A percentile compares a stretch with the other conserved stretches of the same genome.
phyloP scores from a whole-genome alignment of 75 land plant species.

The Picea sitchensis region DNA sequence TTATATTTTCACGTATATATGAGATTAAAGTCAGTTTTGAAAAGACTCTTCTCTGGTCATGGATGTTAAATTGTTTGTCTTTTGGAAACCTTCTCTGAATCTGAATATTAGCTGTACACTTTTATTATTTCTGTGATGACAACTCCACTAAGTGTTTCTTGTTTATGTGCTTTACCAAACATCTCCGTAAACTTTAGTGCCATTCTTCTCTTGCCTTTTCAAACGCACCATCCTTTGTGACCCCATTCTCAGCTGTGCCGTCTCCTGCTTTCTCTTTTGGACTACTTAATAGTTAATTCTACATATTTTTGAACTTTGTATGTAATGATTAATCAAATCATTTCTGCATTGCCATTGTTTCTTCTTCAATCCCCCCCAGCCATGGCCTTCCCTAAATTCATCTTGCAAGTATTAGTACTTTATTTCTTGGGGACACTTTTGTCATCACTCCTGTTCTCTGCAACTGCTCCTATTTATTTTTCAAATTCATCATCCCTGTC shows the following conservation, averaged over 20 bases:
- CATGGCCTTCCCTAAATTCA: not conserved
- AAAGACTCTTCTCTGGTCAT: not conserved
- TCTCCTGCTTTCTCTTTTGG: too few relatives aligned
- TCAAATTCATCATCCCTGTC: not conserved
- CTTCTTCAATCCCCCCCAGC: not conserved
- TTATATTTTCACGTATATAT: not conserved
- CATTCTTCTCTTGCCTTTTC: not conserved
- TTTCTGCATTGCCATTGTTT: not conserved
- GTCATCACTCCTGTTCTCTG: not conserved
- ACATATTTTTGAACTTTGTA: not conserved
- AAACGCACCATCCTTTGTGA: not conserved
- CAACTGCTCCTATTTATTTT: not conserved
- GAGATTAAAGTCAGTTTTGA: not conserved
- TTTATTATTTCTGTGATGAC: not conserved
- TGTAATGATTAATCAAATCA: too few relatives aligned
- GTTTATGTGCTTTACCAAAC: not conserved
- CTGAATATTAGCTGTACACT: not conserved
- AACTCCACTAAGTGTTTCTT: not conserved
- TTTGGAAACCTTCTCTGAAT: not conserved
- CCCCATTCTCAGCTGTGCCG: not conserved
- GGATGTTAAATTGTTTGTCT: not conserved
- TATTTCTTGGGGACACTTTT: not conserved
- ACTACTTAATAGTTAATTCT: not conserved
- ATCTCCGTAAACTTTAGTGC: not conserved
- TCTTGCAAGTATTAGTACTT: not conserved